Percentiles rank a stretch among this genome's conserved stretches.
Evolutionary conservation across 345 rosid genomes (phyloP).

Genomic region (Limnanthes douglasii): DNA sequence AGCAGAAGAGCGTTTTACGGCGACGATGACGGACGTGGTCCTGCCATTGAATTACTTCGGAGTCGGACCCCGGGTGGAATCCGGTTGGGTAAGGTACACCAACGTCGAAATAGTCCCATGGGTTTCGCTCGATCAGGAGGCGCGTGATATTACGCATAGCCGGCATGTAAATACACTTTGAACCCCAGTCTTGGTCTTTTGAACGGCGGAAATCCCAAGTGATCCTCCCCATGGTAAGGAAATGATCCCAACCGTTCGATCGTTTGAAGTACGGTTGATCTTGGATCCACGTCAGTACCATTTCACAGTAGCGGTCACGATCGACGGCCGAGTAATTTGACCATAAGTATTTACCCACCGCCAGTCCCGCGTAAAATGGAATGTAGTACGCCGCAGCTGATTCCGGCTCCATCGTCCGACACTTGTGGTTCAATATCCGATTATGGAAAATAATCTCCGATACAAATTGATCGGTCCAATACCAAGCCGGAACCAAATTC

Average conservation of each 20-base stretch:
- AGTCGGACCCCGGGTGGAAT: slow-evolving; percentile 78
- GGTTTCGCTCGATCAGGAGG: slow-evolving; percentile 83
- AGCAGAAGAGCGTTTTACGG: slow-evolving; percentile 62
- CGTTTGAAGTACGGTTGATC: slow-evolving; percentile 44
- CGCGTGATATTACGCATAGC: slow-evolving; percentile 94
- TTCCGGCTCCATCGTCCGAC: slow-evolving; percentile 51
- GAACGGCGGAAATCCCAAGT: slow-evolving; percentile 96
- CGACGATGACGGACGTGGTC: slow-evolving; percentile 39
- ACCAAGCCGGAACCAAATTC: slow-evolving; percentile 65
- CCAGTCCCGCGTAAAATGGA: slow-evolving; percentile 90
- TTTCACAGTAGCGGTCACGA: slow-evolving; percentile 62
- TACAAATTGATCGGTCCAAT: slow-evolving; percentile 86
- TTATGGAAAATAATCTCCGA: slow-evolving; percentile 72
- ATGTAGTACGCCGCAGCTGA: slow-evolving; percentile 75
- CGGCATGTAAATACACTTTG: slow-evolving; percentile 59
- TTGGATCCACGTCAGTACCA: slow-evolving; percentile 52
- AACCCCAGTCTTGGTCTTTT: slow-evolving; percentile 75
- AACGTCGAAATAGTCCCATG: slow-evolving; percentile 96
- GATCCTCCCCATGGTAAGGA: slow-evolving; percentile 86
- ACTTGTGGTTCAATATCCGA: slow-evolving; percentile 55
- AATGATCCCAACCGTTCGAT: slow-evolving; percentile 94
- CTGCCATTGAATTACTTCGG: slow-evolving; percentile 72
- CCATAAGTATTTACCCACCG: slow-evolving; percentile 80
- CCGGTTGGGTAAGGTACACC: slow-evolving; percentile 96
- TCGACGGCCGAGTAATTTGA: slow-evolving; percentile 31